phyloP scores from a whole-genome alignment of 306 rosid species.

The Fragaria vesca region DNA sequence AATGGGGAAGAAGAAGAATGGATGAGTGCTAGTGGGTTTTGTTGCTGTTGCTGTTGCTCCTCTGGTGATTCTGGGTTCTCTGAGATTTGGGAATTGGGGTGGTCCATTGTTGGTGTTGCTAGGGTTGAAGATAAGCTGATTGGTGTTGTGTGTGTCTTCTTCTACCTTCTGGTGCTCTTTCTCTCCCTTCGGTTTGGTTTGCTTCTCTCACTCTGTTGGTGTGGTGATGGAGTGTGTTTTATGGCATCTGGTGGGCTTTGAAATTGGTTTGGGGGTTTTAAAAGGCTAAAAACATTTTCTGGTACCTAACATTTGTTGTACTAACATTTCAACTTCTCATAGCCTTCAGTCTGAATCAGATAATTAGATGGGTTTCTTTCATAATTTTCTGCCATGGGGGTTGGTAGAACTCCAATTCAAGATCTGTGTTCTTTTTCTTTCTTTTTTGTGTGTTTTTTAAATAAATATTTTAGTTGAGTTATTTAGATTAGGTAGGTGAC shows the following conservation, averaged over 20 bases:
- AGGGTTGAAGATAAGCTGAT: conserved; percentile 20
- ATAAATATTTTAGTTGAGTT: background rate
- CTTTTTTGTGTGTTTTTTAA: background rate
- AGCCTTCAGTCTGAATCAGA: background rate
- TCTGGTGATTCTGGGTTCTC: conserved; percentile 48
- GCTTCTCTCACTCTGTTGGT: background rate
- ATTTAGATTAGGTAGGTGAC: background rate
- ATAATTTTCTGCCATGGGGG: background rate
- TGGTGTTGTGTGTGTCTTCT: background rate
- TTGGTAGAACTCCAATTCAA: conserved; percentile 12
- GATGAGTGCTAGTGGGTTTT: conserved; percentile 23
- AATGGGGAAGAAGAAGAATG: conserved; percentile 34
- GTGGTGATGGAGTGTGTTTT: background rate
- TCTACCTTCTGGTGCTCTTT: background rate
- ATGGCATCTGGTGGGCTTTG: background rate
- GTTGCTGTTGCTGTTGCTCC: conserved; percentile 22
- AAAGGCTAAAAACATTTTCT: background rate
- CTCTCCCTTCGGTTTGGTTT: conserved; percentile 4
- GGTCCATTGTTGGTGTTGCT: conserved; percentile 38
- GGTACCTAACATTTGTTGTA: conserved; percentile 12
- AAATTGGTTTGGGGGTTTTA: background rate
- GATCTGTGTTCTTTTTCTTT: background rate
- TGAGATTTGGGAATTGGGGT: conserved; percentile 29
- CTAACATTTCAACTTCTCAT: conserved; percentile 1
- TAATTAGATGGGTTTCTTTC: background rate